A percentile compares a stretch with the other conserved stretches of the same genome.
These are phyloP conservation scores for Suillus lakei DNA, from an alignment of 768 basidiomycete species.

Conservation along the genomic window DNA sequence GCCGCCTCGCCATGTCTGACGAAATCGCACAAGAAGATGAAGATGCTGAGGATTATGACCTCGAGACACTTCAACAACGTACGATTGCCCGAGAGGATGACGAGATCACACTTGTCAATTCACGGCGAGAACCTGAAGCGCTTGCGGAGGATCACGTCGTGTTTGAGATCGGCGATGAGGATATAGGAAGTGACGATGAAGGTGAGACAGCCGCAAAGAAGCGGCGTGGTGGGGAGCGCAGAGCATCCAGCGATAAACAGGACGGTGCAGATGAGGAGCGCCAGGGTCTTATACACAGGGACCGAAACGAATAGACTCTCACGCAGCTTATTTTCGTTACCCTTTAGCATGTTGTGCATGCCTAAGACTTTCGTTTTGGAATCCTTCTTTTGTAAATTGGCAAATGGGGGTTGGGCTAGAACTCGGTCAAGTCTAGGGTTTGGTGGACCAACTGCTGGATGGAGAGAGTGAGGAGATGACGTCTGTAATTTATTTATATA, in stretches of 20 bases:
- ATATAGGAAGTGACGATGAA: conserved; percentile 67
- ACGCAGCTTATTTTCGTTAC: conserved; percentile 9
- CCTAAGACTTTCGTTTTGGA: conserved; percentile 2
- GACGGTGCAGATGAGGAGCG: conserved; percentile 60
- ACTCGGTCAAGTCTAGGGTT: background rate
- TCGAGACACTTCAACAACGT: conserved; percentile 72
- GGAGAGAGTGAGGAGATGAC: conserved; percentile 1
- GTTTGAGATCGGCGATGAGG: conserved; percentile 91
- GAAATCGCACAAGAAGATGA: conserved; percentile 95
- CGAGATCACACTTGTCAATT: conserved; percentile 73
- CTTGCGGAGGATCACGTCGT: conserved; percentile 76
- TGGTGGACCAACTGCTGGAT: background rate
- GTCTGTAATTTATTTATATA: background rate
- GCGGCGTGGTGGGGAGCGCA: conserved; percentile 41
- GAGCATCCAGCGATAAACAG: conserved; percentile 53
- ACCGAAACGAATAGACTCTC: conserved; percentile 38
- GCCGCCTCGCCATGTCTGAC: conserved; percentile 93
- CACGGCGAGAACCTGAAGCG: conserved; percentile 50
- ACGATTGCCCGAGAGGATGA: conserved; percentile 59
- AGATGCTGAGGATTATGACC: conserved; percentile 91
- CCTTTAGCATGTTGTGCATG: background rate
- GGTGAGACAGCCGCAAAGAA: conserved; percentile 55
- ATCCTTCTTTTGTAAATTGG: background rate
- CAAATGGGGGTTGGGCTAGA: background rate
- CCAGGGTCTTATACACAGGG: conserved; percentile 61